These are phyloP conservation scores for Coccomyxa sp. DNA, from an alignment of 139 green algal species.

Conservation along the genomic window DNA sequence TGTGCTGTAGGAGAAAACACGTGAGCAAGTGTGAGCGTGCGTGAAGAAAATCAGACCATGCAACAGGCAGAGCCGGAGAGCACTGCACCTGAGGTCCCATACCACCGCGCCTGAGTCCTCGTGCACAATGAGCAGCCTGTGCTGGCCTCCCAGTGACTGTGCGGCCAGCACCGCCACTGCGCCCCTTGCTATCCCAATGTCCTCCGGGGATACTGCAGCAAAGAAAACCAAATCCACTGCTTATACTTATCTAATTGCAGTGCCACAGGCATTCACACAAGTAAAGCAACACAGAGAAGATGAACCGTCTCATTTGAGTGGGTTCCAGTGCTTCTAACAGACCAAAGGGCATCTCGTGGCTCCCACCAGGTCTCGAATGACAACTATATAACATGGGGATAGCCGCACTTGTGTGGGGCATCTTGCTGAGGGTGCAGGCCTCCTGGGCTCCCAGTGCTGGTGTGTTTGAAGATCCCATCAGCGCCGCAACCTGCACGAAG, in stretches of 20 bases:
- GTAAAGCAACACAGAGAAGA: no score
- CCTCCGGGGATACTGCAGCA: constrained; percentile 33
- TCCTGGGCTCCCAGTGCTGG: constrained; percentile 10
- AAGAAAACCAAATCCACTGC: background rate
- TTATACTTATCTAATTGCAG: no score
- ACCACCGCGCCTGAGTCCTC: constrained; percentile 25
- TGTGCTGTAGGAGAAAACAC: no score
- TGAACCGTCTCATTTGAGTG: no score
- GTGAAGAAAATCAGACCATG: no score
- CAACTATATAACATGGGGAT: no score
- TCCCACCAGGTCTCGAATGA: no score
- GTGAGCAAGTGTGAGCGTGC: no score
- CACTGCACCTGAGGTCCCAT: constrained; percentile 38
- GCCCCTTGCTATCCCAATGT: constrained; percentile 20
- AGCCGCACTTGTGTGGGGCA: constrained; percentile 22
- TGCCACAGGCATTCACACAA: no score
- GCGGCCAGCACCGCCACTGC: constrained; percentile 19
- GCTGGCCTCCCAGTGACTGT: background rate
- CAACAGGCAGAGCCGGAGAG: no score
- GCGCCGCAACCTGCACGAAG: constrained; percentile 21
- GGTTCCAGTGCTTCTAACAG: no score
- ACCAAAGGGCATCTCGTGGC: no score
- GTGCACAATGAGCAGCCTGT: constrained; percentile 35
- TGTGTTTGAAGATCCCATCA: constrained; percentile 17
- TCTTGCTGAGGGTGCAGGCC: constrained; percentile 17